phyloP scores from a whole-genome alignment of 202 grass and related monocot species.

The Setaria italica region DNA sequence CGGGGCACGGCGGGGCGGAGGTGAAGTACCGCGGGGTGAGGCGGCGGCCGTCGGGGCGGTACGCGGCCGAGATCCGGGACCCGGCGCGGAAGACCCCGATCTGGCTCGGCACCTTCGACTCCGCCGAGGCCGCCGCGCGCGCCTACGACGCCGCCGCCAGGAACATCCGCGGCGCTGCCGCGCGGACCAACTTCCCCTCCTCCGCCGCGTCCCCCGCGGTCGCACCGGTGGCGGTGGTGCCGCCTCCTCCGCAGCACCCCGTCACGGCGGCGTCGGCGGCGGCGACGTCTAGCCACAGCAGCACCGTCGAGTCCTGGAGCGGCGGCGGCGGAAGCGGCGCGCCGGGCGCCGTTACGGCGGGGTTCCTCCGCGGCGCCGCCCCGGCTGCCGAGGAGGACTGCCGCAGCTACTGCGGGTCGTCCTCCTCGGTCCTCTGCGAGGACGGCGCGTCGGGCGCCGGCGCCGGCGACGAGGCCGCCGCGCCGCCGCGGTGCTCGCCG shows the following conservation, averaged over 20 bases:
- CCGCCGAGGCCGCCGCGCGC: constrained; percentile 62
- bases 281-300: constrained; percentile 62
- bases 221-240: neutral
- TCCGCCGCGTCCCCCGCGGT: neutral
- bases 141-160: constrained; percentile 74
- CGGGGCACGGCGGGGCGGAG: constrained; percentile 9
- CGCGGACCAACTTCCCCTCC: constrained; percentile 53
- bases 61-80: constrained; percentile 85
- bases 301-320: constrained; percentile 66
- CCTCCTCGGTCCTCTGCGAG: constrained; percentile 56
- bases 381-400: constrained; percentile 53
- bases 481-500: constrained; percentile 9
- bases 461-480: constrained; percentile 41
- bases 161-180: constrained; percentile 52
- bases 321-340: constrained; percentile 35
- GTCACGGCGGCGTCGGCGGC: neutral
- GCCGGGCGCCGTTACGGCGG: neutral
- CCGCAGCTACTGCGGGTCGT: constrained; percentile 71
- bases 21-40: constrained; percentile 70
- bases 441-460: constrained; percentile 44
- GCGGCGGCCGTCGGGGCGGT: constrained; percentile 73
- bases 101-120: constrained; percentile 90
- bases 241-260: neutral
- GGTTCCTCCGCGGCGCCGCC: neutral
- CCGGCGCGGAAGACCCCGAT: constrained; percentile 77